phyloP scores from a whole-genome alignment of 1,284 basidiomycete species.

The Ustilago esculenta region DNA sequence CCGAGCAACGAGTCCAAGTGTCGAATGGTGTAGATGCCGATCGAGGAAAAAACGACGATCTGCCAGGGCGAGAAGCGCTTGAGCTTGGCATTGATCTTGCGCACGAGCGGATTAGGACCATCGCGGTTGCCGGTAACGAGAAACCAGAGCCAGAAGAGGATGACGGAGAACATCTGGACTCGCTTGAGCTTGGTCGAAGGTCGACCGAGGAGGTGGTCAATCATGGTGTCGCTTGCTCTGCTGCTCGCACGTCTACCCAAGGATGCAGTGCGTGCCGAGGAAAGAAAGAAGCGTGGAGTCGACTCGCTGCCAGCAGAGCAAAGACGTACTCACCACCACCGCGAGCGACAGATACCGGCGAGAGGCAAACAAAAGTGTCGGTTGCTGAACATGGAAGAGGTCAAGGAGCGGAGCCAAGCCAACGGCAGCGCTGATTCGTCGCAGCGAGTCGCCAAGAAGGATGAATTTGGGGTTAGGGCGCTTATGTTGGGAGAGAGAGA shows the following conservation, averaged over 20 bases:
- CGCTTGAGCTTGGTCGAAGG: slow-evolving; percentile 60
- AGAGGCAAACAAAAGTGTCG: too few relatives aligned
- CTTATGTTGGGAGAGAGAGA: too few relatives aligned
- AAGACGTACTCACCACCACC: too few relatives aligned
- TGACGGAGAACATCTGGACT: slow-evolving; percentile 54
- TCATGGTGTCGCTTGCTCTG: slow-evolving; percentile 31
- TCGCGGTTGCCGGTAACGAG: slow-evolving; percentile 41
- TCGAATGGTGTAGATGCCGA: slow-evolving; percentile 82
- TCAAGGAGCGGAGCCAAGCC: too few relatives aligned
- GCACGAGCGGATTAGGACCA: slow-evolving; percentile 45
- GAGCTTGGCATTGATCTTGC: slow-evolving; percentile 34
- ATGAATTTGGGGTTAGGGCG: too few relatives aligned
- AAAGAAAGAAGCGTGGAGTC: too few relatives aligned
- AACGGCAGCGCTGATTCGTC: too few relatives aligned
- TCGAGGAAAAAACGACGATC: slow-evolving; percentile 84
- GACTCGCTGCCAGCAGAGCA: background rate
- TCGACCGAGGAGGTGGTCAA: slow-evolving; percentile 61
- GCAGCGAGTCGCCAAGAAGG: too few relatives aligned
- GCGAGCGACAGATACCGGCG: too few relatives aligned
- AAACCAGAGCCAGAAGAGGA: slow-evolving; percentile 54
- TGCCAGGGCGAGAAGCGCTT: slow-evolving; percentile 91
- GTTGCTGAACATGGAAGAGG: background rate
- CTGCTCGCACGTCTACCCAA: too few relatives aligned
- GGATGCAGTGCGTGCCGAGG: too few relatives aligned
- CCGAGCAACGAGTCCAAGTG: slow-evolving; percentile 89